Conservation (phyloP, 2,329 filamentous ascomycete species). For the Ascochyta pisi region DNA sequence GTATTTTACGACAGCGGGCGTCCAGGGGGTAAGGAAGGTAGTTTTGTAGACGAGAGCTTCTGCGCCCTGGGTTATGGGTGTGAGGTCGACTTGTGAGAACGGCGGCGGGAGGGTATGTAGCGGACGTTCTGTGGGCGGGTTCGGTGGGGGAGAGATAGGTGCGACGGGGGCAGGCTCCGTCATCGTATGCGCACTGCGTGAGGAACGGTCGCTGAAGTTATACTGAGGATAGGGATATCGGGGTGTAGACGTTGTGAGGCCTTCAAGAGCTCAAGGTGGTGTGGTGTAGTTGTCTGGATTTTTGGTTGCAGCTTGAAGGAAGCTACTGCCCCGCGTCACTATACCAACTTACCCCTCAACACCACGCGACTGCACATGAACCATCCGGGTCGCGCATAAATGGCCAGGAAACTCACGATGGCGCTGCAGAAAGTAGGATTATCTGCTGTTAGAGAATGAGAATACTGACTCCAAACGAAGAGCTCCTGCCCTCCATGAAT, state of each 20-base stretch:
- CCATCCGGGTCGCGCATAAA: too few relatives aligned
- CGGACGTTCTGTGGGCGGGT: slow-evolving; percentile 29
- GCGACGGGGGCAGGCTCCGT: slow-evolving; percentile 29
- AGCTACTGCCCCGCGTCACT: slow-evolving; percentile 11
- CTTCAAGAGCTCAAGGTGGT: not conserved
- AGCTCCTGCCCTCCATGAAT: too few relatives aligned
- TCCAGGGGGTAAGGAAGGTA: slow-evolving; percentile 72
- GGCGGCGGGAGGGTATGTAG: slow-evolving; percentile 38
- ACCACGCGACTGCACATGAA: not conserved
- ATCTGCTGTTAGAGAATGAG: too few relatives aligned
- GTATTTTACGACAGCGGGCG: slow-evolving; percentile 84
- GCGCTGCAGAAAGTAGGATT: too few relatives aligned
- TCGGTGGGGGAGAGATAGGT: slow-evolving; percentile 28
- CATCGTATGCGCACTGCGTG: slow-evolving; percentile 17
- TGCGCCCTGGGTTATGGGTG: slow-evolving; percentile 88
- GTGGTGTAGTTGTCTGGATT: not conserved
- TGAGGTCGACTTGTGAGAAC: slow-evolving; percentile 63
- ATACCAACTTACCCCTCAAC: slow-evolving; percentile 9
- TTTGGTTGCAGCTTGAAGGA: slow-evolving; percentile 3
- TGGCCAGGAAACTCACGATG: too few relatives aligned
- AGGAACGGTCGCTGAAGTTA: not conserved
- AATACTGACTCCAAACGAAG: too few relatives aligned
- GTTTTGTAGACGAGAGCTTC: slow-evolving; percentile 94
- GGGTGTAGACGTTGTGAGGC: not conserved
- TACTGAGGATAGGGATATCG: not conserved